Evolutionary conservation across 495 filamentous ascomycete species (phyloP), one percentile per base, ranked within the genome.

Genomic region (Penicillium diatomitis): DNA sequence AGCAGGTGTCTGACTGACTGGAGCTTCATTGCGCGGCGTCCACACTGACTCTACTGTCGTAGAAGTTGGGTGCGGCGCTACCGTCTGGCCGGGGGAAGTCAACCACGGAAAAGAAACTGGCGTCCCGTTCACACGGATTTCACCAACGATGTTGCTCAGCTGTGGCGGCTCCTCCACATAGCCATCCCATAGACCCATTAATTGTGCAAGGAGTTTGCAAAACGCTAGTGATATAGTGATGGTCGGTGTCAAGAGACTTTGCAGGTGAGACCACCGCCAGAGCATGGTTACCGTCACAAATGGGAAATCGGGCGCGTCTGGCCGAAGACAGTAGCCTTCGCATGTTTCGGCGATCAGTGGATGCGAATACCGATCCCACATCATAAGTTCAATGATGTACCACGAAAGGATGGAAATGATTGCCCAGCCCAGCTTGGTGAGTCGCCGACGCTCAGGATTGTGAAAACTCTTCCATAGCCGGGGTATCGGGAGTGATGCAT

Each of bases 291-390:
- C 63, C 2, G 74, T 58, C 11, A 72, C 71, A 33, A 66, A 74
- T 0, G 74, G 74, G 41, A 71, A 75, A 0, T 56, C 35, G 0
- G 75, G 75, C 11, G 72, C 72, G 47, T 75, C 57, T 6, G 72
- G 66, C 27, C 57, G 64, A 0, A 77, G 59, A 38, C 75, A 76
- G 41, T 75, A 73, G 6, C 72, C 67, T 11, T 65, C 56, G 40
- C 71, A 76, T 9, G 56, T 62, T 12, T 69, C 59, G 5, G 81
- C 66, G 53, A 77, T 48, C 35, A 66, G 51, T 0, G 81, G 75
- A 44, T 81, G 79, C 64, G 79, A 82, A 62, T 78, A 88, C n/a
- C 67, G 58, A 38, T 69, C 71, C 57, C 79, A 82, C 73, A 84
- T 80, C 8, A 69, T 64, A 0, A 73, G 74, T 56, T 90, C 86